A percentile compares a stretch with the other conserved stretches of the same genome.
These are phyloP conservation scores for Exophiala xenobiotica DNA, from an alignment of 2,329 filamentous ascomycete genomes.

Conservation along the genomic window DNA sequence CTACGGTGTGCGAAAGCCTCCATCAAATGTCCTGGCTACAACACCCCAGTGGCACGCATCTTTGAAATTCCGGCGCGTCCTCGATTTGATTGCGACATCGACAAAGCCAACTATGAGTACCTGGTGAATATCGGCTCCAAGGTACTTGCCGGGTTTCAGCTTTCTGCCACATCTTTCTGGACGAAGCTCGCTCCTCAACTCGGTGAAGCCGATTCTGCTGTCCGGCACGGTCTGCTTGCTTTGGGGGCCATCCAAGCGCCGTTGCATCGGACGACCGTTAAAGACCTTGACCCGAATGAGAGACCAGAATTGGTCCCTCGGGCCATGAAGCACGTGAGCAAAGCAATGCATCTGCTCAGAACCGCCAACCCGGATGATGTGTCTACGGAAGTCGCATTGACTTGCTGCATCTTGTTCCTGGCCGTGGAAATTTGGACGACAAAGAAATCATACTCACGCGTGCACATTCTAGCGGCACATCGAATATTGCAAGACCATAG, in stretches of 20 bases:
- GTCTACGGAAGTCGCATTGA: constrained; percentile 8
- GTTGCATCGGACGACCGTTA: constrained; percentile 3
- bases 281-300: not conserved
- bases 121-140: constrained; percentile 8
- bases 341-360: constrained; percentile 10
- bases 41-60: constrained; percentile 9
- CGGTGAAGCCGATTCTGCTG: constrained; percentile 6
- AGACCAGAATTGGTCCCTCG: constrained; percentile 2
- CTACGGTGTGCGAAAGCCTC: constrained; percentile 31
- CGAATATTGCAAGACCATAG: not conserved
- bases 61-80: constrained; percentile 8
- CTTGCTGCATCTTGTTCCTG: constrained; percentile 14
- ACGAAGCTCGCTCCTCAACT: constrained; percentile 10
- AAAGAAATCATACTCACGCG: constrained; percentile 2
- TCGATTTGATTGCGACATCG: constrained; percentile 3
- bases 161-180: constrained; percentile 12
- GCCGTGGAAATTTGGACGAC: constrained; percentile 14
- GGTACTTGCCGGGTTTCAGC: constrained; percentile 8
- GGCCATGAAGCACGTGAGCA: constrained; percentile 9
- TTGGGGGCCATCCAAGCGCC: constrained; percentile 10
- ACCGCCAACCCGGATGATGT: constrained; percentile 6
- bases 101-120: constrained; percentile 10
- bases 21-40: constrained; percentile 33
- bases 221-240: constrained; percentile 12
- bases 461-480: constrained; percentile 13